Percentiles rank a stretch among this genome's conserved stretches.
Conservation (phyloP, 2,329 filamentous ascomycete genomes). For the Pyrenophora seminiperda region DNA sequence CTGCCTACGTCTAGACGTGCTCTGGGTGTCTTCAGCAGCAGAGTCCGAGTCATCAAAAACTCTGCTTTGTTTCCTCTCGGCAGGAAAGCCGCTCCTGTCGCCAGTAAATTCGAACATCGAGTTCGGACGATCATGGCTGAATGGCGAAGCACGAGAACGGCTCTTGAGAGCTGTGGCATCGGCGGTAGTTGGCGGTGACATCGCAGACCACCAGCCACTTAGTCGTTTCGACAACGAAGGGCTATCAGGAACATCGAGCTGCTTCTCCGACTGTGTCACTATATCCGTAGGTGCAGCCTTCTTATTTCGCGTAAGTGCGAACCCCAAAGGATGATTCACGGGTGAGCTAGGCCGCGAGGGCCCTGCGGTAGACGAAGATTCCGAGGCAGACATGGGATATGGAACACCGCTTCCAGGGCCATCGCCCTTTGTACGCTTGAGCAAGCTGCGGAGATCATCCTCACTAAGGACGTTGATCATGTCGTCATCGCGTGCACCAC, state of each 20-base stretch:
- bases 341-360: constrained; percentile 37
- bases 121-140: constrained; percentile 34
- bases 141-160: constrained; percentile 18
- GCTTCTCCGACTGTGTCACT: constrained; percentile 2
- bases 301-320: constrained; percentile 33
- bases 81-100: constrained; percentile 25
- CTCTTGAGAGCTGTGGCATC: constrained; percentile 12
- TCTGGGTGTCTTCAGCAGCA: constrained; percentile 13
- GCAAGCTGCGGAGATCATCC: constrained; percentile 53
- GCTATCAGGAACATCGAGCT: constrained; percentile 28
- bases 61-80: constrained; percentile 36
- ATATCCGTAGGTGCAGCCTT: constrained; percentile 19
- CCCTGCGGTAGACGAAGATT: constrained; percentile 37
- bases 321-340: constrained; percentile 34
- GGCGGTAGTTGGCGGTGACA: constrained; percentile 27
- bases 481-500: constrained; percentile 39
- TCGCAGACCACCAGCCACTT: constrained; percentile 46
- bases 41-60: constrained; percentile 54
- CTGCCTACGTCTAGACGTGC: constrained; percentile 3
- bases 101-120: constrained; percentile 47
- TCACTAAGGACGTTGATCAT: constrained; percentile 51
- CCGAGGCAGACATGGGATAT: constrained; percentile 35
- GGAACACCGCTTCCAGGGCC: constrained; percentile 10
- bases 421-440: constrained; percentile 39
- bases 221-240: constrained; percentile 40